phyloP scores from a whole-genome alignment of 2,329 filamentous ascomycete genomes.

The Ploettnerulaceae sp. region DNA sequence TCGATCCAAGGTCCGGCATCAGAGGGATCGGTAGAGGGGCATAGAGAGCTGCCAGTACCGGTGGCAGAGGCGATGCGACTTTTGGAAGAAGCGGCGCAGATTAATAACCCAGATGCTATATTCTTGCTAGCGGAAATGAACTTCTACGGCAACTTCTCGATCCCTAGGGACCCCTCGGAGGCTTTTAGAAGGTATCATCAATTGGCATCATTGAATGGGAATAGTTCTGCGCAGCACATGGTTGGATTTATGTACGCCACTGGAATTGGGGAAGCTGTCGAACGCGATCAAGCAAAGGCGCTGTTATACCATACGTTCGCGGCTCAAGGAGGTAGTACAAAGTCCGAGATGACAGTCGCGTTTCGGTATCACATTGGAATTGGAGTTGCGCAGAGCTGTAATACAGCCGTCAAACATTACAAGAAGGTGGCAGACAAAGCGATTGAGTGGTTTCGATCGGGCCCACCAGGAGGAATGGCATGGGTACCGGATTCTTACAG shows the following conservation, averaged over 20 bases:
- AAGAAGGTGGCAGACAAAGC: conserved; percentile 91
- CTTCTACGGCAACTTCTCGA: conserved; percentile 90
- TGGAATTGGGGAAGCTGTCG: conserved; percentile 75
- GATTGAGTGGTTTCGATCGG: conserved; percentile 79
- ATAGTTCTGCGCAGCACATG: conserved; percentile 94
- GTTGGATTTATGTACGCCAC: conserved; percentile 93
- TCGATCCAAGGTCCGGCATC: conserved; percentile 57
- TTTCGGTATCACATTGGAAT: conserved; percentile 84
- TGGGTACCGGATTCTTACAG: conserved; percentile 76
- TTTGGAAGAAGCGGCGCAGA: conserved; percentile 52
- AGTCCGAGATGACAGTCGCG: conserved; percentile 89
- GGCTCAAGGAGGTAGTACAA: conserved; percentile 73
- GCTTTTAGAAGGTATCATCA: conserved; percentile 79
- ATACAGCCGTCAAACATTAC: conserved; percentile 81
- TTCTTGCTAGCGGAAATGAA: conserved; percentile 90
- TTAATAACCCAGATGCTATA: conserved; percentile 70
- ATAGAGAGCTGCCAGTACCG: conserved; percentile 42
- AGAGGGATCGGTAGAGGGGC: conserved; percentile 15
- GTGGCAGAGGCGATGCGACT: conserved; percentile 54
- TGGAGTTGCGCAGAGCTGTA: conserved; percentile 79
- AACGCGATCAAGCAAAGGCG: conserved; percentile 83
- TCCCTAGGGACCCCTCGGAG: conserved; percentile 73
- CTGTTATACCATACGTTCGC: conserved; percentile 94
- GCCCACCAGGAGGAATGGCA: conserved; percentile 79
- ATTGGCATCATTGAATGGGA: conserved; percentile 72